Evolutionary conservation across 1,284 basidiomycete genomes (phyloP).

Genomic region (Ceratorhiza oryzae-sativae): DNA sequence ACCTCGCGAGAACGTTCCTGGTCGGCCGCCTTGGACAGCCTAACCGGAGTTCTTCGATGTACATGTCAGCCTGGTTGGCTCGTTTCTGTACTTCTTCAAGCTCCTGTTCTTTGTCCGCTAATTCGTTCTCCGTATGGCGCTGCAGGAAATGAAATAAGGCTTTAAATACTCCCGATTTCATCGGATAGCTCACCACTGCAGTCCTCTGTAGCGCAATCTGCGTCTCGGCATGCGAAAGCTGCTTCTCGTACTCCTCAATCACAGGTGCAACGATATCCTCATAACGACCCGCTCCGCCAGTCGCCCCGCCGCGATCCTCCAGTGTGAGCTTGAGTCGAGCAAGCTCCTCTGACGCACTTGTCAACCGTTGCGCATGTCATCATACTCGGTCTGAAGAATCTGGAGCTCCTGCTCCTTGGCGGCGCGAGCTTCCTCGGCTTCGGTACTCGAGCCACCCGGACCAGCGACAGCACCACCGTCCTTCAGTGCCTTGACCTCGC

Average conservation of each 20-base stretch:
- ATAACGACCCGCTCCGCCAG: constrained; percentile 81
- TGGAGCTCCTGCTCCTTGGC: constrained; percentile 74
- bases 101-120: constrained; percentile 88
- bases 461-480: constrained; percentile 56
- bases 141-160: constrained; percentile 32
- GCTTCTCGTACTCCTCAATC: constrained; percentile 98
- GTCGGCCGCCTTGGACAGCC: constrained; percentile 84
- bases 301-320: constrained; percentile 68
- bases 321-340: constrained; percentile 77
- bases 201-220: constrained; percentile 90
- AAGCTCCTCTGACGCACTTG: constrained; percentile 86
- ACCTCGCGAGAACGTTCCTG: constrained; percentile 92
- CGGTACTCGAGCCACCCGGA: constrained; percentile 43
- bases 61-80: constrained; percentile 80
- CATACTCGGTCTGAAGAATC: constrained; percentile 82
- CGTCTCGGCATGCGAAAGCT: constrained; percentile 93
- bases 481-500: constrained; percentile 81
- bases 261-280: constrained; percentile 97
- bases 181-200: constrained; percentile 61
- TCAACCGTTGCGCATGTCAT: constrained; percentile 81
- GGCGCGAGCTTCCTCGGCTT: constrained; percentile 57
- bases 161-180: not conserved
- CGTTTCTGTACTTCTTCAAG: constrained; percentile 69
- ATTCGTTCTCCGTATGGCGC: constrained; percentile 87
- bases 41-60: constrained; percentile 84